phyloP scores from a whole-genome alignment of 352 stramenopile genomes.

The Phytophthora fragariaefolia region DNA sequence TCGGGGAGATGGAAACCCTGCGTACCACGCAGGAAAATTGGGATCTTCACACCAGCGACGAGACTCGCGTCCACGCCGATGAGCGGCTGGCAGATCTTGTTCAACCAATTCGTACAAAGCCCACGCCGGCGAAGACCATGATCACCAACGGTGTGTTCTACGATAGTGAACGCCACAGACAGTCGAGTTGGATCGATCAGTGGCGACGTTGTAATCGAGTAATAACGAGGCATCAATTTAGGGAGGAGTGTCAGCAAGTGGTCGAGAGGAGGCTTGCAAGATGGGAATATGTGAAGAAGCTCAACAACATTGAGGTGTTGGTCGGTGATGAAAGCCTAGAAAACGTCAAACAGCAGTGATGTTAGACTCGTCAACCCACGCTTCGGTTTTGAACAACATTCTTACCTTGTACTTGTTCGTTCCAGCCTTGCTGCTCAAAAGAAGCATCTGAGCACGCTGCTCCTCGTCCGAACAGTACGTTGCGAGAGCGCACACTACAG shows the following conservation, averaged over 20 bases:
- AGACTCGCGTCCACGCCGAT: slow-evolving; percentile 13
- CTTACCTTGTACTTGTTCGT: slow-evolving; percentile 70
- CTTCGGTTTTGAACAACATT: not conserved
- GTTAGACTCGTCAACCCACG: too few species aligned
- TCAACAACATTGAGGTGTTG: slow-evolving; percentile 92
- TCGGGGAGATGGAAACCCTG: slow-evolving; percentile 92
- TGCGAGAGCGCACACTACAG: slow-evolving; percentile 64
- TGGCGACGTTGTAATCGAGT: slow-evolving; percentile 95
- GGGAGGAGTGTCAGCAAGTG: slow-evolving; percentile 89
- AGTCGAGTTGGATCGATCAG: slow-evolving; percentile 70
- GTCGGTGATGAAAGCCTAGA: slow-evolving; percentile 79
- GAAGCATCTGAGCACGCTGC: slow-evolving; percentile 63
- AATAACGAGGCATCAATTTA: slow-evolving; percentile 94
- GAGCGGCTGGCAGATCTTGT: slow-evolving; percentile 53
- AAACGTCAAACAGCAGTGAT: not conserved
- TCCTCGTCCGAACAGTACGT: slow-evolving; percentile 70
- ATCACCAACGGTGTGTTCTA: slow-evolving; percentile 79
- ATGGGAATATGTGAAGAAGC: slow-evolving; percentile 93
- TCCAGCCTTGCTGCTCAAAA: slow-evolving; percentile 76
- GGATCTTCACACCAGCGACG: slow-evolving; percentile 43
- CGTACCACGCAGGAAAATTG: slow-evolving; percentile 92
- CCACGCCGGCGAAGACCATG: slow-evolving; percentile 49
- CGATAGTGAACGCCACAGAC: slow-evolving; percentile 92
- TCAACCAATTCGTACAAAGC: slow-evolving; percentile 76
- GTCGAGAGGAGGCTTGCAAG: slow-evolving; percentile 88